Evolutionary conservation across 768 basidiomycete species (phyloP).

Genomic region (Kwoniella sp.): DNA sequence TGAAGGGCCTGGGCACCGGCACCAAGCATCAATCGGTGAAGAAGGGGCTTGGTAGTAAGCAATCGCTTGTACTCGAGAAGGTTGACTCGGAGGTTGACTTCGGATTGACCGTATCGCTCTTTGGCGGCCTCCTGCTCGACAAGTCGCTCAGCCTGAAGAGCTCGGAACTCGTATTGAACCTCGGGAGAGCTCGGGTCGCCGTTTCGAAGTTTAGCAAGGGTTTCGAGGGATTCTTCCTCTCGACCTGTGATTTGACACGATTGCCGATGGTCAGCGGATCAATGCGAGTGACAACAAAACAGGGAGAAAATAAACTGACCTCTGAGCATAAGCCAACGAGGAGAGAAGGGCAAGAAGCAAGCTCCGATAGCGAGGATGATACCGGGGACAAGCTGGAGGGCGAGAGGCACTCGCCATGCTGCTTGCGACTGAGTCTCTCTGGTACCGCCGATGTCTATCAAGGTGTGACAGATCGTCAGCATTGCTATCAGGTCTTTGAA

Average conservation of each 20-base stretch:
- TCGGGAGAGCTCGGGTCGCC: slow-evolving; percentile 65
- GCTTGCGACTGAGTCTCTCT: slow-evolving; percentile 63
- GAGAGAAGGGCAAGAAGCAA: slow-evolving; percentile 77
- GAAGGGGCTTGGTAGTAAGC: slow-evolving; percentile 59
- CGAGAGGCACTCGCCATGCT: slow-evolving; percentile 75
- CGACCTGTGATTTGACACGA: slow-evolving; percentile 58
- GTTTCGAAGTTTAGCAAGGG: slow-evolving; percentile 65
- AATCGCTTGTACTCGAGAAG: slow-evolving; percentile 67
- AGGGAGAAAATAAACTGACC: slow-evolving; percentile 24
- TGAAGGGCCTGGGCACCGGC: slow-evolving; percentile 77
- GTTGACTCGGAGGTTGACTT: slow-evolving; percentile 64
- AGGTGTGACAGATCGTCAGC: not conserved
- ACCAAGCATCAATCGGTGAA: slow-evolving; percentile 63
- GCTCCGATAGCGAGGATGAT: slow-evolving; percentile 71
- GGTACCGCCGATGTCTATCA: slow-evolving; percentile 56
- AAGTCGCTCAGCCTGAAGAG: slow-evolving; percentile 69
- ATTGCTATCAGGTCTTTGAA: no score
- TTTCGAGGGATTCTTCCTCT: slow-evolving; percentile 70
- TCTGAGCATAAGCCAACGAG: slow-evolving; percentile 69
- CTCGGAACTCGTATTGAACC: slow-evolving; percentile 60
- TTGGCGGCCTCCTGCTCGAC: slow-evolving; percentile 73
- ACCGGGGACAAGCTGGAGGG: slow-evolving; percentile 73
- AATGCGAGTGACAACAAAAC: no score
- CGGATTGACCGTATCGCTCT: slow-evolving; percentile 50
- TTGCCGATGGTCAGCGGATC: no score